These are phyloP conservation scores for Fusarium nanum DNA, from an alignment of 2,329 filamentous ascomycete species.

Conservation along the genomic window DNA sequence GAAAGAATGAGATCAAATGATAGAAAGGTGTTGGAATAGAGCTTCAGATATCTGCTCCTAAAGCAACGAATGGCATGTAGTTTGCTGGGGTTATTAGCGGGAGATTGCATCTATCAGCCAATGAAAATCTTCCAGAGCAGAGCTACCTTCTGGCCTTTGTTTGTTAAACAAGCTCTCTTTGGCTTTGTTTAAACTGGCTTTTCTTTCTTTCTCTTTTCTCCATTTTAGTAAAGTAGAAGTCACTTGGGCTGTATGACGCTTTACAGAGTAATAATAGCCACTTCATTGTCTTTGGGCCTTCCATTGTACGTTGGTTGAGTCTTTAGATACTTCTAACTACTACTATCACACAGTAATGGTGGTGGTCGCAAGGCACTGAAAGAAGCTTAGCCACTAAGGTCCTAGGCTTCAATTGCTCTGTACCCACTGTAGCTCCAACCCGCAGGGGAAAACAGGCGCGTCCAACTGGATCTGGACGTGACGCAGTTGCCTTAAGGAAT, in stretches of 20 bases:
- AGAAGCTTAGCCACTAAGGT: conserved; percentile 5
- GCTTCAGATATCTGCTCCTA: not conserved
- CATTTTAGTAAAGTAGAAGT: not conserved
- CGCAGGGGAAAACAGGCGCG: conserved; percentile 44
- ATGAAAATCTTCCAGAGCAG: not conserved
- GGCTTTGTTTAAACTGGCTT: not conserved
- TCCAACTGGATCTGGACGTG: conserved; percentile 50
- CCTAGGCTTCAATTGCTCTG: conserved; percentile 2
- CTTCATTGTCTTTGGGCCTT: not conserved
- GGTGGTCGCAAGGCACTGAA: conserved; percentile 7
- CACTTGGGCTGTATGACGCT: not conserved
- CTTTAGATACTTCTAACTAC: no score
- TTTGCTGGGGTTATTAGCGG: conserved; percentile 2
- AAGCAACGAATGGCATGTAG: conserved; percentile 9
- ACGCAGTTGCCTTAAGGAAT: conserved; percentile 48
- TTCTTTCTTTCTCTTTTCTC: not conserved
- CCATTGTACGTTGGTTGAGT: not conserved
- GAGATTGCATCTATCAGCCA: conserved; percentile 6
- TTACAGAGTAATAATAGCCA: not conserved
- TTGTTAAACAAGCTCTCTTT: not conserved
- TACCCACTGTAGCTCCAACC: conserved; percentile 38
- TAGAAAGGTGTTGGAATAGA: not conserved
- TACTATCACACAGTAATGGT: not conserved
- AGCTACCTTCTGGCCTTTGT: not conserved
- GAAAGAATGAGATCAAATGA: conserved; percentile 1